Evolutionary conservation across 169 alveolate species (phyloP), one percentile per base, ranked within the genome.

Genomic region (Eimeria praecox): DNA sequence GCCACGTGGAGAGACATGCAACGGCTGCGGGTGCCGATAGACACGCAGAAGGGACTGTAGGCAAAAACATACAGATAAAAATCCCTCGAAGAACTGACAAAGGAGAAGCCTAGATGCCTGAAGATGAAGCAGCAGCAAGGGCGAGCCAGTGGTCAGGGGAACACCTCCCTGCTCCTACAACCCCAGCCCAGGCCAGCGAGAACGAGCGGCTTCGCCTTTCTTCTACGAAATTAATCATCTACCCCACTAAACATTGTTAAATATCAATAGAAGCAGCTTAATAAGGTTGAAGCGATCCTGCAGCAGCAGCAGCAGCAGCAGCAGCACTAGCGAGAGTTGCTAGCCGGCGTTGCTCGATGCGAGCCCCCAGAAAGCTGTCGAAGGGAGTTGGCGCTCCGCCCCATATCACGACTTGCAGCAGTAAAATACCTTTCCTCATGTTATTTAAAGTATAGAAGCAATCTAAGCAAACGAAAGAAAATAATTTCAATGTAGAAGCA

Each of bases 181-280:
- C 95, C 90, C 33, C 5, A 83, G 83, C 38, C 80, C 35, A 9
- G 75, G 95, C 92, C 69, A 93, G 38, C 78, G 33, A n/a, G 94
- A 87, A 4, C n/a, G n/a, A n/a, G n/a, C n/a, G n/a, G n/a, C n/a
- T n/a, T n/a, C 92, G 93, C 93, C 95, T 97, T 6, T 98, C 97
- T 24, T 78, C 38, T 0, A 97, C 98, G 27, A 97, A 96, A 44
- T 42, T 64, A 35, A 96, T 77, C 30, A 87, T 96, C 54, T 88
- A 94, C 30, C 97, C 98, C 95, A 97, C 82, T 27, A 96, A 78
- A 24, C 95, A 96, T 33, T 95, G 97, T 46, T 94, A 94, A 49
- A 95, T 86, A n/a, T 95, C 77, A 12, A 35, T 75, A 46, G 95
- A 89, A 5, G 40, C 94, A 44, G 94, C 6, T 4, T 78, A 86